These are phyloP conservation scores for Euphorbia schlechtendalii DNA, from an alignment of 441 rosid genomes.

Conservation along the genomic window DNA sequence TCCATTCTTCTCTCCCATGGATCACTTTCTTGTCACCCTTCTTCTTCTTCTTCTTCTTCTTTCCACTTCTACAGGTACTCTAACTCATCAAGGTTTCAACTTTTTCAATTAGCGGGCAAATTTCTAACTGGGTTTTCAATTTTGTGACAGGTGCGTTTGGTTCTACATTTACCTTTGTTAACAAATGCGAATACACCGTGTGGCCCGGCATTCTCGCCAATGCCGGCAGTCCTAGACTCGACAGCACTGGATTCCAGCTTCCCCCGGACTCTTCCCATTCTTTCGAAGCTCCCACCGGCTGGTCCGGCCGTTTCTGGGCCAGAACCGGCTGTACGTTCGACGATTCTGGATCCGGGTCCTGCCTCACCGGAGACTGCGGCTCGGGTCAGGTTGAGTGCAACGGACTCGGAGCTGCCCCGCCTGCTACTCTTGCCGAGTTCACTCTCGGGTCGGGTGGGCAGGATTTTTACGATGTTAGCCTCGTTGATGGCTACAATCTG, in stretches of 20 bases:
- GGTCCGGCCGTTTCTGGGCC: slow-evolving; percentile 98
- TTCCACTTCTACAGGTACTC: slow-evolving; percentile 36
- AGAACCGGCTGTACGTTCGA: slow-evolving; percentile 62
- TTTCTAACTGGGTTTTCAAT: background rate
- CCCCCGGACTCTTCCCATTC: slow-evolving; percentile 45
- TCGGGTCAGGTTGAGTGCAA: slow-evolving; percentile 66
- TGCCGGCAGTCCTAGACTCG: slow-evolving; percentile 68
- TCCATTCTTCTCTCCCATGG: slow-evolving; percentile 25
- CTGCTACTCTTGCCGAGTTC: slow-evolving; percentile 86
- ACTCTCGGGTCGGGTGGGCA: slow-evolving; percentile 74
- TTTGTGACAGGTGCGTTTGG: slow-evolving; percentile 28
- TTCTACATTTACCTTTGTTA: slow-evolving; percentile 53
- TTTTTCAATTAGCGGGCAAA: background rate
- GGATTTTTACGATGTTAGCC: slow-evolving; percentile 86
- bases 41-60: slow-evolving; percentile 31
- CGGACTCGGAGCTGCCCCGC: slow-evolving; percentile 71
- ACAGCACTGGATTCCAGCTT: slow-evolving; percentile 74
- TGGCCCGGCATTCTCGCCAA: slow-evolving; percentile 90
- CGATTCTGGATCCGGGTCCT: slow-evolving; percentile 51
- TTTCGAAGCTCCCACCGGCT: slow-evolving; percentile 65
- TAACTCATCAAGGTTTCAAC: background rate
- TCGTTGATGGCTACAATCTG: slow-evolving; percentile 91
- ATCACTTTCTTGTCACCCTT: slow-evolving; percentile 18
- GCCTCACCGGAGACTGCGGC: slow-evolving; percentile 83
- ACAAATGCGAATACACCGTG: slow-evolving; percentile 76